Percentiles rank a stretch among this genome's conserved stretches.
Conservation (phyloP, 2,329 filamentous ascomycete species). For the Calonectria hawksworthii region DNA sequence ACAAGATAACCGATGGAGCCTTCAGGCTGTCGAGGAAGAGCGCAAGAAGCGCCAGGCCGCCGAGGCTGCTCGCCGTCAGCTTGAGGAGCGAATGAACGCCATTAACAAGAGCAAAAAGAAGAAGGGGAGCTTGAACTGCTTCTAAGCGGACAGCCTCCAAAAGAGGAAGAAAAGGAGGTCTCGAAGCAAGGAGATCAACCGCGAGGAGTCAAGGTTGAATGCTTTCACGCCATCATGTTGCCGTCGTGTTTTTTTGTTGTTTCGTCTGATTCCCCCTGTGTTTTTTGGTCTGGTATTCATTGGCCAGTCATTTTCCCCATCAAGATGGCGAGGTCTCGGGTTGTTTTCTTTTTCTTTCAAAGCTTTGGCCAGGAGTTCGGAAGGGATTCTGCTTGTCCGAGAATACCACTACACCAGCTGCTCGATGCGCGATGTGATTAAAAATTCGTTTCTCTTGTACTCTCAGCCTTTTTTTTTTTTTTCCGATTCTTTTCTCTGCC, state of each 20-base stretch:
- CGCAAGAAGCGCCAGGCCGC: constrained; percentile 91
- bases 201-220: constrained; percentile 37
- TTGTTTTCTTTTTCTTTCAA: constrained; percentile 32
- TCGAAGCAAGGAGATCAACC: constrained; percentile 22
- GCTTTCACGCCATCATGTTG: constrained; percentile 45
- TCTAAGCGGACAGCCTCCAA: constrained; percentile 68
- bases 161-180: not conserved
- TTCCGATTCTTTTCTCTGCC: constrained; percentile 27
- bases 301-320: constrained; percentile 31
- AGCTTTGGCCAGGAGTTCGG: constrained; percentile 50
- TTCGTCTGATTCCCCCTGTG: constrained; percentile 44
- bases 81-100: constrained; percentile 95
- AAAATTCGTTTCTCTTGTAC: constrained; percentile 34
- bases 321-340: constrained; percentile 33
- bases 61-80: constrained; percentile 87
- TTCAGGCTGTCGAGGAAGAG: constrained; percentile 97
- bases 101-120: constrained; percentile 93
- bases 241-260: constrained; percentile 36
- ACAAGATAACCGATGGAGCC: constrained; percentile 73
- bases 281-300: constrained; percentile 34
- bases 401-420: constrained; percentile 46
- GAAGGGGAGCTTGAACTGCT: constrained; percentile 97
- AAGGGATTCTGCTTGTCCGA: constrained; percentile 37
- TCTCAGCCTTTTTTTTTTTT: constrained; percentile 34
- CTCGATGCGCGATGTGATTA: constrained; percentile 42